phyloP scores from a whole-genome alignment of 805 yeast genomes.

The Spathaspora girioi region DNA sequence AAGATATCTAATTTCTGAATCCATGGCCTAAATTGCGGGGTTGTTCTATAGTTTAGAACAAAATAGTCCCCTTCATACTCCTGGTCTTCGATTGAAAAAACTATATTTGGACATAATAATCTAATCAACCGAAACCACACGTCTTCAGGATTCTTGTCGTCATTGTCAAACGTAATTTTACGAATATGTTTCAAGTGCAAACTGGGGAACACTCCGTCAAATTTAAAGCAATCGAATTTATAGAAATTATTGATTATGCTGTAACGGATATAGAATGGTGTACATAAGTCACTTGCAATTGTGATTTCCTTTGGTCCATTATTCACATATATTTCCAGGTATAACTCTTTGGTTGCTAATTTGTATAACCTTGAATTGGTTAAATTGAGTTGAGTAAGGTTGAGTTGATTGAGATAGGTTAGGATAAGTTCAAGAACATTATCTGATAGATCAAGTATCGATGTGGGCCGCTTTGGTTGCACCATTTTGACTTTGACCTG shows the following conservation, averaged over 20 bases:
- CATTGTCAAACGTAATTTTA: neutral
- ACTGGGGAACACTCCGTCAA: neutral
- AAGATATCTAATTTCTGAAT: too few relatives aligned
- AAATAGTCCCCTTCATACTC: too few relatives aligned
- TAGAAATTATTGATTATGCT: neutral
- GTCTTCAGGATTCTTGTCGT: neutral
- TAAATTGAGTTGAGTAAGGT: neutral
- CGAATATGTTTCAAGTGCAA: neutral
- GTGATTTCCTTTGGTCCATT: neutral
- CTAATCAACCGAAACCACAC: neutral
- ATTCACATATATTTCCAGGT: neutral
- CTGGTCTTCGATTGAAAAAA: too few relatives aligned
- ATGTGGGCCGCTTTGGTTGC: too few relatives aligned
- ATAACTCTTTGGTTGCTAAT: neutral
- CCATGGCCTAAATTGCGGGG: too few relatives aligned
- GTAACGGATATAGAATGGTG: neutral
- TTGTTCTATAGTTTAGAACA: too few relatives aligned
- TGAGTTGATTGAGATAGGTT: neutral
- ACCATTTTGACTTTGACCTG: too few relatives aligned
- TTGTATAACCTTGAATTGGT: neutral
- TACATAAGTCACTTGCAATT: neutral
- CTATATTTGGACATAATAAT: neutral
- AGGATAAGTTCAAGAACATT: neutral
- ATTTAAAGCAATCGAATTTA: too few relatives aligned
- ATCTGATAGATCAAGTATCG: neutral